Evolutionary conservation across 345 rosid genomes (phyloP), one percentile per base, ranked within the genome.

Genomic region (Populus simonii): DNA sequence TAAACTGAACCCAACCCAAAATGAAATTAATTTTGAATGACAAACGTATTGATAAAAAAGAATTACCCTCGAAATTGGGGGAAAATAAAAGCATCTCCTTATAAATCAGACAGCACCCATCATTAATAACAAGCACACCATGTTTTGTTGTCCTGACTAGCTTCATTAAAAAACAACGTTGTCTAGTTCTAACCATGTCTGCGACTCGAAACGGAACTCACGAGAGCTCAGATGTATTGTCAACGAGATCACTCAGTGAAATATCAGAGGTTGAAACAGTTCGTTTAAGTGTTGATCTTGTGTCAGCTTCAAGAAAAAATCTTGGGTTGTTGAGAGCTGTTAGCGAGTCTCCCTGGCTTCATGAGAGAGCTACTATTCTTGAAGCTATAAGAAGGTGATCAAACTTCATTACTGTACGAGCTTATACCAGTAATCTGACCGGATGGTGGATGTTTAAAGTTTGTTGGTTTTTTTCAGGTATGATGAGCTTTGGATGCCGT

Each of bases 401-500:
- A 8, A 77, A 12, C 13, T 53, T 43, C 59, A 16, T 27, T 31
- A 17, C 13, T 8, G 66, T 7, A 38, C 2, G 25, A 41, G 18
- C 13, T 55, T 33, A 7, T 47, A 12, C 53, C 31, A 45, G 76
- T 63, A 72, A 47, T 71, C 17, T 75, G 74, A 73, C 79, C 74
- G 27, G 79, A 74, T 9, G 45, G 77, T 33, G 25, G 31, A 36
- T 36, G 36, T 53, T 69, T 71, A 29, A 38, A 29, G 71, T 51
- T 11, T 53, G 7, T n/a, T 53, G 33, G 1, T 15, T 18, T 70
- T 76, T 75, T 78, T 29, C 70, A 94, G 98, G 91, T 94, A 94
- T 71, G 96, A 94, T 41, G 89, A 90, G 87, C 85, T 94, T 3
- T 94, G 99, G 99, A 90, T 94, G 98, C 99, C 98, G 85, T 84